These are phyloP conservation scores for Tolypocladium paradoxum DNA, from an alignment of 2,329 filamentous ascomycete species.

Conservation along the genomic window DNA sequence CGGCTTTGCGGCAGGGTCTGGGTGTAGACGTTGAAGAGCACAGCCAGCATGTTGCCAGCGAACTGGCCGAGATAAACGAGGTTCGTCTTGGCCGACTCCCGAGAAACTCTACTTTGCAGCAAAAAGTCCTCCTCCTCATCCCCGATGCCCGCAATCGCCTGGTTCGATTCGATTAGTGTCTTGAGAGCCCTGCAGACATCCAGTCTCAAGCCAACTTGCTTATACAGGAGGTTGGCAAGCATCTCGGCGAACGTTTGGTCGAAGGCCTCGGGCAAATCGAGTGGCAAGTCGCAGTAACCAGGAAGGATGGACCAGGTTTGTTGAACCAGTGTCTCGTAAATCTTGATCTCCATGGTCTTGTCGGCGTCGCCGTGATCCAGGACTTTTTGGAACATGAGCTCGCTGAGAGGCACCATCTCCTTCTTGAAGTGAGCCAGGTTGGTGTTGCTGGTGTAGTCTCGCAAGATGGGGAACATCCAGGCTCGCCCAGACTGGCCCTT, in stretches of 20 bases:
- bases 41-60: constrained; percentile 80
- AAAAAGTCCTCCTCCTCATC: constrained; percentile 60
- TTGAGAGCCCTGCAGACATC: constrained; percentile 83
- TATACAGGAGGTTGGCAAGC: constrained; percentile 82
- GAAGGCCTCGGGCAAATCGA: constrained; percentile 67
- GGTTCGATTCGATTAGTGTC: constrained; percentile 83
- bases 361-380: constrained; percentile 70
- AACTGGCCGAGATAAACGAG: constrained; percentile 70
- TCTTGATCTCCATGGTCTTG: constrained; percentile 94
- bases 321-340: constrained; percentile 91
- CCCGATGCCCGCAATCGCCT: constrained; percentile 63
- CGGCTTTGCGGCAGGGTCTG: constrained; percentile 89
- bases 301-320: constrained; percentile 92
- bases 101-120: constrained; percentile 68
- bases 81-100: constrained; percentile 65
- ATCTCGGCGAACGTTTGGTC: constrained; percentile 85
- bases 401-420: constrained; percentile 82
- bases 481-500: constrained; percentile 74
- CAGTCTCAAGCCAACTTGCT: constrained; percentile 76
- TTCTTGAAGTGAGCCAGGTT: constrained; percentile 72
- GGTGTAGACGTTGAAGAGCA: constrained; percentile 98
- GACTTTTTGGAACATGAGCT: constrained; percentile 80
- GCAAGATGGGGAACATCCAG: constrained; percentile 86
- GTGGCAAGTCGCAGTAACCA: constrained; percentile 85
- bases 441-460: constrained; percentile 85